Evolutionary conservation across 2,329 filamentous ascomycete genomes (phyloP), one percentile per base, ranked within the genome.

Genomic region (Emergomyces africanus): DNA sequence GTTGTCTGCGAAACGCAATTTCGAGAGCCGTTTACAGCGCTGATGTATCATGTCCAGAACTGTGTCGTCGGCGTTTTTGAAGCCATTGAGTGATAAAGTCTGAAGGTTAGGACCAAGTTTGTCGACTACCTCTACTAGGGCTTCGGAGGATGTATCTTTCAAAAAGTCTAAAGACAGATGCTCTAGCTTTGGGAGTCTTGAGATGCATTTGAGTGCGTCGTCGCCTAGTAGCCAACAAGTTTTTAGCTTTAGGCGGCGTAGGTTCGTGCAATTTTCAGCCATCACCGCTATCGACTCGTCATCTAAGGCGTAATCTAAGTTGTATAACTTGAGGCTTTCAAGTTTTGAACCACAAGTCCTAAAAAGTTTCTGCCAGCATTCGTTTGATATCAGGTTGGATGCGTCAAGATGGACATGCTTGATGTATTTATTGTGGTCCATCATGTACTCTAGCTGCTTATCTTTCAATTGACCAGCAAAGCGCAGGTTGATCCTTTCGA

Each of bases 391-490:
- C 0, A 97, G 82, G 64, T 96, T 97, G 10, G 89, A 84, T 12
- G 90, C 89, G 63, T 94, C 86, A 0, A 97, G 79, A 63, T 90
- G 88, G 49, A 97, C 78, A 59, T 83, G 80, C 61, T 84, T 81
- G n/a, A 96, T 77, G 9, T 81, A 73, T 55, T 83, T 81, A 55
- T 87, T 81, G 54, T 89, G 87, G 59, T 84, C 84, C 23, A 89
- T 77, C 67, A 96, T 81, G 70, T 92, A 96, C 57, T 89, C 83
- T 72, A 96, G 81, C 48, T 90, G 87, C 44, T 79, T 79, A 67
- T 96, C 88, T 72, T 95, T 96, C 78, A 96, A 87, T 68, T 96
- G 91, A 55, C 94, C 88, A n/a, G 86, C 89, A 67, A 91, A 92
- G 54, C 87, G 84, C 12, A 95, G 76, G 64, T 90, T 87, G 59